Evolutionary conservation across 345 rosid genomes (phyloP).

Genomic region (Iberis pinnata): DNA sequence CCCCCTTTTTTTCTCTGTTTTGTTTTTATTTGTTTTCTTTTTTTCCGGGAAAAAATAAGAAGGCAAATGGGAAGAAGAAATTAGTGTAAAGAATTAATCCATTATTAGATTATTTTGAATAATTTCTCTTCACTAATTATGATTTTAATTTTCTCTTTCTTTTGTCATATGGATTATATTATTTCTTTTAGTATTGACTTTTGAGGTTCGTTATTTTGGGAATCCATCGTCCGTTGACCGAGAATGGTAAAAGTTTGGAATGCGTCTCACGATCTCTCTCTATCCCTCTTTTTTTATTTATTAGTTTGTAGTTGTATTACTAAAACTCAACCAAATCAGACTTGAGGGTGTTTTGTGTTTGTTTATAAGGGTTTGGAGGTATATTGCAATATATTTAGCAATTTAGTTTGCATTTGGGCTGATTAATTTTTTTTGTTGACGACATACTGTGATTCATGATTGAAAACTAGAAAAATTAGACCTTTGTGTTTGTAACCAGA

Average conservation of each 20-base stretch:
- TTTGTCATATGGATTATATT: background rate
- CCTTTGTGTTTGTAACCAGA: too few species aligned
- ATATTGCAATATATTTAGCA: too few species aligned
- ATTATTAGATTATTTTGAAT: slow-evolving; percentile 27
- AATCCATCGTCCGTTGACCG: slow-evolving; percentile 25
- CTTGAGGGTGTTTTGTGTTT: too few species aligned
- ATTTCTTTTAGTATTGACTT: slow-evolving; percentile 13
- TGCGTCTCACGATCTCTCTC: slow-evolving; percentile 32
- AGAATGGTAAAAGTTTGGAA: slow-evolving; percentile 1
- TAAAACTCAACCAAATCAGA: too few species aligned
- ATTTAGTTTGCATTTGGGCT: too few species aligned
- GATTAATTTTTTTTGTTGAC: too few species aligned
- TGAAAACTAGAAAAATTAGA: too few species aligned
- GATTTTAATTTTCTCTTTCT: background rate
- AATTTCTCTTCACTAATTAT: slow-evolving; percentile 20
- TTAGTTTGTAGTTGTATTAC: too few species aligned
- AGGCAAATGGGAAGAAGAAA: slow-evolving; percentile 13
- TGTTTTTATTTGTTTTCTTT: background rate
- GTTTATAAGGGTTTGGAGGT: too few species aligned
- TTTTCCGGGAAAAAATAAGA: slow-evolving; percentile 8
- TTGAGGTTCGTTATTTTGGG: slow-evolving; percentile 22
- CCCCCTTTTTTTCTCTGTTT: background rate
- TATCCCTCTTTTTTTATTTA: background rate
- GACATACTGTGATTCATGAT: too few species aligned
- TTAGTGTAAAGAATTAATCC: slow-evolving; percentile 24